Evolutionary conservation across 1,284 basidiomycete genomes (phyloP).

Genomic region (Pholiota adiposa): DNA sequence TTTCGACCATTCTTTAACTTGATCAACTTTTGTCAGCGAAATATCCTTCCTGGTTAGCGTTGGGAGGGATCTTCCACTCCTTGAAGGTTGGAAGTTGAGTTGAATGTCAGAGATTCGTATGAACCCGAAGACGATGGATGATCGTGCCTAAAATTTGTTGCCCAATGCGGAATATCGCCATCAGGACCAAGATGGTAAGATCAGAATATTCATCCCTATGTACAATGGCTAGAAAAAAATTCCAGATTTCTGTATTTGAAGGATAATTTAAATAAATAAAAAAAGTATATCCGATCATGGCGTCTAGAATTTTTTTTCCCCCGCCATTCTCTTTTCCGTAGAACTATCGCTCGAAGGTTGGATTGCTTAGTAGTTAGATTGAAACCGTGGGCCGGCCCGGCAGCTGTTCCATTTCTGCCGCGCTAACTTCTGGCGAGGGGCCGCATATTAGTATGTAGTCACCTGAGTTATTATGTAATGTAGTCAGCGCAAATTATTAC

Average conservation of each 20-base stretch:
- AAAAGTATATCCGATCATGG: too few species aligned
- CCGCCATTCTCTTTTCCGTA: too few species aligned
- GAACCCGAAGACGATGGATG: neutral
- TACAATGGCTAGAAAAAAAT: too few species aligned
- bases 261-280: too few species aligned
- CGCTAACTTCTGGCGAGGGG: neutral
- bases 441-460: too few species aligned
- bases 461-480: too few species aligned
- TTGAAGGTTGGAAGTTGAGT: neutral
- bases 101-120: neutral
- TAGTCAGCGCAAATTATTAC: too few species aligned
- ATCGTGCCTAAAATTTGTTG: slow-evolving; percentile 16
- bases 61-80: neutral
- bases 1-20: slow-evolving; percentile 37
- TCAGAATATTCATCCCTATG: neutral
- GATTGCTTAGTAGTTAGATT: too few species aligned
- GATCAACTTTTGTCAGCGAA: neutral
- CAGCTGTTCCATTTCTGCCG: neutral
- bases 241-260: too few species aligned
- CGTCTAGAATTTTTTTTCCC: too few species aligned
- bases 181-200: too few species aligned
- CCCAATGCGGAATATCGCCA: slow-evolving; percentile 16
- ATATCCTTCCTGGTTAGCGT: neutral
- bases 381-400: neutral
- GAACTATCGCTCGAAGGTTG: too few species aligned